phyloP scores from a whole-genome alignment of 768 basidiomycete species.

The Cystoderma amianthinum region DNA sequence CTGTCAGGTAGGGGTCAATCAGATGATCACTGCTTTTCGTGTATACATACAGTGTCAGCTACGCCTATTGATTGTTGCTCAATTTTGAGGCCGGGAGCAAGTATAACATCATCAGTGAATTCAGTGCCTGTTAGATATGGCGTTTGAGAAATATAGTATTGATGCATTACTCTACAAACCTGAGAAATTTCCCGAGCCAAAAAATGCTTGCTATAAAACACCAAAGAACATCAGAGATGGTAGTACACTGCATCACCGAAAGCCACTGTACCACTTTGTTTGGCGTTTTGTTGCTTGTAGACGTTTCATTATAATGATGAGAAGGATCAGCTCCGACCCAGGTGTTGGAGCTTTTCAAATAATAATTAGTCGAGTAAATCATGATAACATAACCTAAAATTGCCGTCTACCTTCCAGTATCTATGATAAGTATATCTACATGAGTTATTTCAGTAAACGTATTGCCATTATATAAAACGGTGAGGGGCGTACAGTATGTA shows the following conservation, averaged over 20 bases:
- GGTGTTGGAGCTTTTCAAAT: too few relatives aligned
- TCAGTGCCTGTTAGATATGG: constrained; percentile 24
- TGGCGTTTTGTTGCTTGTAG: constrained; percentile 42
- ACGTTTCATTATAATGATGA: constrained; percentile 37
- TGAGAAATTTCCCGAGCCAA: constrained; percentile 58
- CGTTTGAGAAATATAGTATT: not conserved
- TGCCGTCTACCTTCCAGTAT: constrained; percentile 43
- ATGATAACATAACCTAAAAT: constrained; percentile 6
- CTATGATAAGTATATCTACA: constrained; percentile 48
- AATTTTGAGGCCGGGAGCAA: constrained; percentile 44
- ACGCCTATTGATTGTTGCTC: constrained; percentile 32
- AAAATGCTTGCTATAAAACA: too few relatives aligned
- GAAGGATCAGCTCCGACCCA: too few relatives aligned
- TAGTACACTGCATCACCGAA: too few relatives aligned
- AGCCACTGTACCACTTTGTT: too few relatives aligned
- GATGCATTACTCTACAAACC: constrained; percentile 21
- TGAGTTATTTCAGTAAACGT: not conserved
- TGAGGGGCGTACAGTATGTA: not conserved
- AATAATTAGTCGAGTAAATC: too few relatives aligned
- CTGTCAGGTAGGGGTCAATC: too few relatives aligned
- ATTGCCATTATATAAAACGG: not conserved
- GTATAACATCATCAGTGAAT: constrained; percentile 46
- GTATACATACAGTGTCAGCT: too few relatives aligned
- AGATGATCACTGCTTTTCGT: too few relatives aligned
- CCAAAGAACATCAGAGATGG: too few relatives aligned